phyloP scores from a whole-genome alignment of 2,329 filamentous ascomycete species.

The Trichoderma oligosporum region DNA sequence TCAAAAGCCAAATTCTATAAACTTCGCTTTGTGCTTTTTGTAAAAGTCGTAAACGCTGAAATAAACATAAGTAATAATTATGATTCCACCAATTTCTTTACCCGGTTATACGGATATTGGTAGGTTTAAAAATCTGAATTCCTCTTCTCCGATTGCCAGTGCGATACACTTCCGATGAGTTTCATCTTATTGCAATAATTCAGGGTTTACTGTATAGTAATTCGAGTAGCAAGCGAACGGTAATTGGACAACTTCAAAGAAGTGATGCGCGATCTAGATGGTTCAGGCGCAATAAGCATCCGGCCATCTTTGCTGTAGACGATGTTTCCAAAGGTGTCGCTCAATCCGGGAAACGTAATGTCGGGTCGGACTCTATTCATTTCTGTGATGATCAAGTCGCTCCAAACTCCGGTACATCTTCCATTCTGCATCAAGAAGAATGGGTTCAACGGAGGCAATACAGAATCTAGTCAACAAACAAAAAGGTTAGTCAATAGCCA shows the following conservation, averaged over 20 bases:
- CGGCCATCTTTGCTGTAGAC: conserved; percentile 57
- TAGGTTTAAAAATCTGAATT: background rate
- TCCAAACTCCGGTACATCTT: conserved; percentile 68
- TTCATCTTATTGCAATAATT: background rate
- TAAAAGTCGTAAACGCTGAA: conserved; percentile 8
- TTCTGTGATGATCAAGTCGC: conserved; percentile 59
- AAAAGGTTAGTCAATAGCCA: no score
- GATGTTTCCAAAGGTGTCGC: conserved; percentile 60
- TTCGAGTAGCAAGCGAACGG: conserved; percentile 43
- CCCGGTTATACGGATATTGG: background rate
- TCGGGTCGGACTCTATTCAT: conserved; percentile 57
- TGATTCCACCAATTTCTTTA: background rate
- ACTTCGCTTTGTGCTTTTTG: conserved; percentile 8
- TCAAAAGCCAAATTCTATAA: background rate
- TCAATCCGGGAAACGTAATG: conserved; percentile 57
- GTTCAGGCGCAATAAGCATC: conserved; percentile 54
- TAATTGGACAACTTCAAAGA: conserved; percentile 59
- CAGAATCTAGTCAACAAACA: conserved; percentile 52
- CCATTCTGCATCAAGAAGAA: conserved; percentile 63
- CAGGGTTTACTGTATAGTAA: conserved; percentile 34
- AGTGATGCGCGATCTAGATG: conserved; percentile 48
- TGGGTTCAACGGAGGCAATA: conserved; percentile 66
- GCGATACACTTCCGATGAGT: background rate
- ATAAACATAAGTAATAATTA: background rate
- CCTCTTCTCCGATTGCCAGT: background rate